Evolutionary conservation across 2,329 filamentous ascomycete genomes (phyloP), one percentile per base, ranked within the genome.

Genomic region (Apiospora malaysiana): DNA sequence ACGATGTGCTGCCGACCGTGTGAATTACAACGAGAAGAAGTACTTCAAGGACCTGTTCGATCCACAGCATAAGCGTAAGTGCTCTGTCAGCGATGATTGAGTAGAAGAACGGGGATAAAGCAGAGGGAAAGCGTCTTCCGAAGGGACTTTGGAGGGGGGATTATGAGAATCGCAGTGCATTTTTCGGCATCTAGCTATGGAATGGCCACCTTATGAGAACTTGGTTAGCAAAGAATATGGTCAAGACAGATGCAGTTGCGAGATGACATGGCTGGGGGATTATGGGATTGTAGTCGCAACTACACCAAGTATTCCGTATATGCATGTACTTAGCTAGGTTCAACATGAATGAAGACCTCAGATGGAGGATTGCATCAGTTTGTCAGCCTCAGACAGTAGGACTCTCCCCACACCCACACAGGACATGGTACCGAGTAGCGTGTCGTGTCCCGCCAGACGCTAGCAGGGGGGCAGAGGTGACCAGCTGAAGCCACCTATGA

Each of bases 401-500:
- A 45, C 42, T 14, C 27, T 18, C 12, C 2, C 23, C 25, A 32
- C 14, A 32, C 14, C 21, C 51, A n/a, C n/a, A n/a, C n/a, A n/a
- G n/a, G 25, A 32, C 51, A 37, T 63, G n/a, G n/a, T n/a, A n/a
- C n/a, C n/a, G n/a, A n/a, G n/a, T n/a, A 37, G 51, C 14, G 21
- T 10, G 27, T 9, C 16, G 14, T 25, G 47, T 59, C 2, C 25
- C 23, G 25, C 18, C 5, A 9, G 2, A 32, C 56, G 56, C 56
- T 63, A 63, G 56, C 56, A 63, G 56, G 56, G 32, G 18, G 2
- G 32, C 56, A 63, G 56, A 32, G 32, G 18, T 0, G 32, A 40
- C 18, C 42, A 16, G 12, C 12, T 45, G 32, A 47, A 72, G 71
- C 72, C 71, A 73, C 72, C 68, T 72, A 72, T 72, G 71, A 72